These are phyloP conservation scores for Sugiyamaella japonica DNA, from an alignment of 1,139 yeast species.

Conservation along the genomic window DNA sequence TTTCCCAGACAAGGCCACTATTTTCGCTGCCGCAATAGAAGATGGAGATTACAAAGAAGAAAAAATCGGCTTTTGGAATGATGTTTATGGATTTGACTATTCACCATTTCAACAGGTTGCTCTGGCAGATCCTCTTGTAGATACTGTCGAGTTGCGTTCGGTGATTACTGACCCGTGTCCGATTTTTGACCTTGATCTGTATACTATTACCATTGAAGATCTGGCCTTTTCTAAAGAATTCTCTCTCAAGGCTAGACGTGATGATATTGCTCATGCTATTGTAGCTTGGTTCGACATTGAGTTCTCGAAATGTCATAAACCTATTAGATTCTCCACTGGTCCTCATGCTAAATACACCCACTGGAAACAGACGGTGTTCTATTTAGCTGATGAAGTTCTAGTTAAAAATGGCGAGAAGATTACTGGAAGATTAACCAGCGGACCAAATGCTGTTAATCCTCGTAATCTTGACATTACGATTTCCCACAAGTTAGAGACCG, in stretches of 20 bases:
- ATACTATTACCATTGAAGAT: conserved; percentile 81
- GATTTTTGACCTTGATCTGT: conserved; percentile 81
- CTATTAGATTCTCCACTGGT: conserved; percentile 47
- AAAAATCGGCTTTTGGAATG: conserved; percentile 93
- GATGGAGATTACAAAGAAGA: conserved; percentile 93
- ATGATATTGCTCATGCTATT: conserved; percentile 83
- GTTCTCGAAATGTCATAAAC: conserved; percentile 56
- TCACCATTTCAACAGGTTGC: conserved; percentile 70
- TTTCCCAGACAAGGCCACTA: conserved; percentile 92
- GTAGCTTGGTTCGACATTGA: conserved; percentile 95
- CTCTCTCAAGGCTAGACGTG: conserved; percentile 68
- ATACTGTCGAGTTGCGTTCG: conserved; percentile 79
- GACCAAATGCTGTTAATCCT: conserved; percentile 77
- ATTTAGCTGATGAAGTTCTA: conserved; percentile 78
- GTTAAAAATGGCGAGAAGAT: conserved; percentile 75
- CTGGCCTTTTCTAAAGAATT: conserved; percentile 72
- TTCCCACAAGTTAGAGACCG: conserved; percentile 54
- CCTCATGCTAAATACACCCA: conserved; percentile 49
- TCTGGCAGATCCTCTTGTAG: conserved; percentile 92
- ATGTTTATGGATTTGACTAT: conserved; percentile 95
- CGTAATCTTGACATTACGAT: conserved; percentile 57
- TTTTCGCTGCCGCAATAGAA: conserved; percentile 90
- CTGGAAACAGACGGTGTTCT: conserved; percentile 98
- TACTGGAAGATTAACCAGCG: conserved; percentile 67
- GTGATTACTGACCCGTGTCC: conserved; percentile 70